Conservation (phyloP, 2,329 filamentous ascomycete genomes). For the Fusarium circinatum region DNA sequence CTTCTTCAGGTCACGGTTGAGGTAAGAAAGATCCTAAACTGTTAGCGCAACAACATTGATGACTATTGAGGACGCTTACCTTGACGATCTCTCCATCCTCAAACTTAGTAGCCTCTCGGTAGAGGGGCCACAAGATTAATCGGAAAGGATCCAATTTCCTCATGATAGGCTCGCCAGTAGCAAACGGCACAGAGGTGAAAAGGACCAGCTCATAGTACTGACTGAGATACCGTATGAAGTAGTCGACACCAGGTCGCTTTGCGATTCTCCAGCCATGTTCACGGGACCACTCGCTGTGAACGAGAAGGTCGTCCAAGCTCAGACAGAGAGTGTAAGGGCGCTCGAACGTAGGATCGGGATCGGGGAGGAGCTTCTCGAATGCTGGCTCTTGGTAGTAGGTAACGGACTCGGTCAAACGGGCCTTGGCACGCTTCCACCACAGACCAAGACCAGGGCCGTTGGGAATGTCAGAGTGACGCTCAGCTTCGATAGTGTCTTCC, state of each 20-base stretch:
- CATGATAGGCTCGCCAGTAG: conserved; percentile 86
- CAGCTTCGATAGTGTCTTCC: conserved; percentile 82
- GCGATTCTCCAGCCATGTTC: conserved; percentile 96
- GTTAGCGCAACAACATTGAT: conserved; percentile 17
- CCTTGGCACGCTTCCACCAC: conserved; percentile 84
- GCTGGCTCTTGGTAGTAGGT: conserved; percentile 97
- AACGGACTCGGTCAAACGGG: conserved; percentile 78
- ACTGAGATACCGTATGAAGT: conserved; percentile 95
- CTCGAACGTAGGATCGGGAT: conserved; percentile 80
- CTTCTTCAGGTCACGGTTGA: conserved; percentile 95
- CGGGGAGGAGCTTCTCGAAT: conserved; percentile 91
- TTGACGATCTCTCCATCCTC: conserved; percentile 97
- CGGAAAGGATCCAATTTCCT: conserved; percentile 95
- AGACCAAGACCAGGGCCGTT: conserved; percentile 80
- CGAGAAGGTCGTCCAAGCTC: conserved; percentile 90
- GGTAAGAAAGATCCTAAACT: conserved; percentile 87
- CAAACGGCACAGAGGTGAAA: conserved; percentile 89
- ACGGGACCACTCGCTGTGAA: conserved; percentile 94
- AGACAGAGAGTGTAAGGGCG: conserved; percentile 93
- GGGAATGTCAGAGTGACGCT: conserved; percentile 74
- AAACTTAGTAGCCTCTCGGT: conserved; percentile 96
- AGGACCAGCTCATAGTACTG: conserved; percentile 98
- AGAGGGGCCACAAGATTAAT: conserved; percentile 94
- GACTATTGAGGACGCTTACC: conserved; percentile 59
- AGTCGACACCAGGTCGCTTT: conserved; percentile 94